These are phyloP conservation scores for Haplosporangium sp. DNA, from an alignment of 371 early-diverging fungal species.

Conservation along the genomic window DNA sequence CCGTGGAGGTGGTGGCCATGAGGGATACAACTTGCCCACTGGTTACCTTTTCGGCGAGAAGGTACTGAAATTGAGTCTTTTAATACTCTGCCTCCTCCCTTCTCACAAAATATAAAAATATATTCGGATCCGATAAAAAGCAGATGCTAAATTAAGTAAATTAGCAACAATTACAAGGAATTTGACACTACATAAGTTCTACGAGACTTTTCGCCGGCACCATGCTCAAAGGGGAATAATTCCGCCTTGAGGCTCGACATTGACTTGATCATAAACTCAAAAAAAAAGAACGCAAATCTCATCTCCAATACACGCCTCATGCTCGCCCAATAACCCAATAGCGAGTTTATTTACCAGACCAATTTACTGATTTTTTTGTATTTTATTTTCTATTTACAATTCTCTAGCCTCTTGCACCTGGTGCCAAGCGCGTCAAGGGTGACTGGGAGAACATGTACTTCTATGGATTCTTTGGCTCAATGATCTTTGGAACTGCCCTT, in stretches of 20 bases:
- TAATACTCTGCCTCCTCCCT: background rate
- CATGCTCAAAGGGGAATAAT: too few species aligned
- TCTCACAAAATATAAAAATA: background rate
- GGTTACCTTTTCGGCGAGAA: conserved; percentile 78
- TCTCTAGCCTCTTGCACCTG: conserved; percentile 57
- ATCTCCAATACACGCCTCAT: too few species aligned
- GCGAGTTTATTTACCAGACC: background rate
- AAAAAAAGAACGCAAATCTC: too few species aligned
- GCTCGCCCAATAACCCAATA: too few species aligned
- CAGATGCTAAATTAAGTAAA: background rate
- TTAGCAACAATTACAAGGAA: background rate
- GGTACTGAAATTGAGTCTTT: conserved; percentile 54
- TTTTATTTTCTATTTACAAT: background rate
- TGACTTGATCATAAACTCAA: too few species aligned
- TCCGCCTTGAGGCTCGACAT: too few species aligned
- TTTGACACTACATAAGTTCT: background rate
- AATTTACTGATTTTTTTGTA: background rate
- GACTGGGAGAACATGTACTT: conserved; percentile 73
- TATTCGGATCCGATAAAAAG: background rate
- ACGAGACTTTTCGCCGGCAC: too few species aligned
- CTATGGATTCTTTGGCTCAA: conserved; percentile 73
- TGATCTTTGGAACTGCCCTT: conserved; percentile 62
- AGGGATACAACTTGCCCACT: conserved; percentile 70
- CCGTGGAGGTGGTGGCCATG: conserved; percentile 64
- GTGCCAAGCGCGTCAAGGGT: conserved; percentile 74